Conservation (phyloP, 305 asterid species). For the Fraxinus albicans region DNA sequence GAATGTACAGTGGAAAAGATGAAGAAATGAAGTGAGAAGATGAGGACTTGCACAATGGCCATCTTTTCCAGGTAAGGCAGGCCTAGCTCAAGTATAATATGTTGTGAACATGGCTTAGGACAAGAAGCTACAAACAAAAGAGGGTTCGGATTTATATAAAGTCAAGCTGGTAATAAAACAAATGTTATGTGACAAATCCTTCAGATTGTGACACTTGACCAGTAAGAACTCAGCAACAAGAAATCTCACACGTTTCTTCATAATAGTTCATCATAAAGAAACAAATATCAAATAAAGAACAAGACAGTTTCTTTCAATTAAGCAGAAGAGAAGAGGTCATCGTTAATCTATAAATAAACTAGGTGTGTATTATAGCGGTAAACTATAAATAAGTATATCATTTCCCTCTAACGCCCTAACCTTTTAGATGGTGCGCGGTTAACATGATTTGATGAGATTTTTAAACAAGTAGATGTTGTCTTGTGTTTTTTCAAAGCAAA, state of each 20-base stretch:
- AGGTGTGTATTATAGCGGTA: background rate
- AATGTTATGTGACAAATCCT: constrained; percentile 17
- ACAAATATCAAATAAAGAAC: background rate
- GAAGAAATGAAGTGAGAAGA: constrained; percentile 20
- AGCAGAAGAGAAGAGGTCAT: background rate
- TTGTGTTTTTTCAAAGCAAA: background rate
- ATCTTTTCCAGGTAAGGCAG: constrained; percentile 7
- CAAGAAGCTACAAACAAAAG: constrained; percentile 29
- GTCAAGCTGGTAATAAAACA: background rate
- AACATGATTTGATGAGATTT: background rate
- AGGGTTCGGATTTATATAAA: constrained; percentile 7
- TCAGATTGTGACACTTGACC: background rate
- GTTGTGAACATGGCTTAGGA: background rate
- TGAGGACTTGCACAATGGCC: background rate
- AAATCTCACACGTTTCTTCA: background rate
- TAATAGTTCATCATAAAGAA: background rate
- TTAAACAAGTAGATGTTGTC: background rate
- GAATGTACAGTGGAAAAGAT: constrained; percentile 26
- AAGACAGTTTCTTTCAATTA: background rate
- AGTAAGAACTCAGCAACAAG: background rate
- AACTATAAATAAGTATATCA: too few relatives aligned
- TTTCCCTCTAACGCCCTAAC: background rate
- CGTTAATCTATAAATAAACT: background rate
- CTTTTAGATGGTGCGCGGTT: background rate
- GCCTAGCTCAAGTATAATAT: constrained; percentile 9